Evolutionary conservation across 2,329 filamentous ascomycete species (phyloP), one percentile per base, ranked within the genome.

Genomic region (Trichoderma arundinaceum): DNA sequence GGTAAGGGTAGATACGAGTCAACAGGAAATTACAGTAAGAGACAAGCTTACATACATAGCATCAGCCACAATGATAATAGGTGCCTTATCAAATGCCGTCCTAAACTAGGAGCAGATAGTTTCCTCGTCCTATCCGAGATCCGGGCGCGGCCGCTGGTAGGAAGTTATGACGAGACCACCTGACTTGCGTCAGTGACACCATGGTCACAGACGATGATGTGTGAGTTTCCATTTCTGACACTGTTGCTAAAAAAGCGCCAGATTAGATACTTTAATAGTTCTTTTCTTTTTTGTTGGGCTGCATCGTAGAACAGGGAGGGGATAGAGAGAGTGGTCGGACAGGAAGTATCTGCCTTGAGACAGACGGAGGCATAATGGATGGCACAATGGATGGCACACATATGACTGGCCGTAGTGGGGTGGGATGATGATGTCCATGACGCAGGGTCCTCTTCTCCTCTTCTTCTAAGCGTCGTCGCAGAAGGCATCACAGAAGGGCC

Each of bases 181-280:
- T 66, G 64, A 66, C 57, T 56, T 41, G 57, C 32, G 64, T 48
- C 39, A 54, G 64, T 66, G 64, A 66, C 64, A 62, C 64, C 33
- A 53, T 53, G 64, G 57, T 62, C 54, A 65, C 62, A 65, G 62
- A 58, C 28, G n/a, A 65, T 52, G 43, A 52, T 49, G 62, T 32
- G 54, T 57, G 52, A 15, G 51, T 19, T 41, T 22, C 35, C 35
- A 13, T 28, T 9, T 4, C 10, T 8, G 7, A 49, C 7, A 49
- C 32, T 49, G 57, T 49, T 53, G 35, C 58, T 43, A 62, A 62
- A 62, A 52, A 12, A 32, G 35, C 58, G 22, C 33, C 28, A 51
- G 41, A 38, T 38, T 53, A 38, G 28, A 41, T 39, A 43, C 39
- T 9, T 44, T 22, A 53, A 10, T 6, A 15, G 15, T 7, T 15